Base-by-base conservation (phyloP, 2,329 filamentous ascomycete species). In the Fusarium piperis region DNA sequence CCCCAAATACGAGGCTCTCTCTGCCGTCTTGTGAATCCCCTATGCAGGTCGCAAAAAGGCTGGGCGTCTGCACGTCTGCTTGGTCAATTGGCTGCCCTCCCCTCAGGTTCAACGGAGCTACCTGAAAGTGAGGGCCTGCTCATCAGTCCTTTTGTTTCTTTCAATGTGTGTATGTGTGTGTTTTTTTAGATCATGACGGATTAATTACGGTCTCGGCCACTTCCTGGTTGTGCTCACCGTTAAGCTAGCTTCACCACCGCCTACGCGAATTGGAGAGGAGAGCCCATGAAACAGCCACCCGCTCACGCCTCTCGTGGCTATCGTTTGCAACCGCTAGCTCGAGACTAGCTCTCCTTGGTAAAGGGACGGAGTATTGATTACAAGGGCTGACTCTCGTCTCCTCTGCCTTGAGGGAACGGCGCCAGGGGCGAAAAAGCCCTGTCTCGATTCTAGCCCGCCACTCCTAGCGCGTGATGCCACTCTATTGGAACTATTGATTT, bases 171-270 rank as follows among this genome's bases (percentile, higher is more conserved):
- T 46, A 23, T 23, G 23, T 23, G 23, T 23, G 23, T 23, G 23
- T 23, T 70, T 72, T 72, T 72, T 73, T 73, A 72, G 70, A 73
- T 64, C 70, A 70, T 72, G 66, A 62, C 66, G 70, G 70, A 56
- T 73, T 70, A 73, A 72, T 73, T 73, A 73, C 70, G 56, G 66
- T 39, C 57, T 57, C n/a, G 32, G 55, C 62, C 62, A 62, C 52
- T 32, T 41, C 61, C 61, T 69, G 65, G 69, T 63, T 23, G 55
- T 59, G 55, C 53, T 72, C 66, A 73, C 70, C 66, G 70, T 72
- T 70, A 56, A 57, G 56, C 70, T 72, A 70, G 62, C 48, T 60
- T 53, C 3, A 20, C 44, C 26, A 30, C 39, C 51, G 61, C 7
- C 48, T 62, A 26, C 26, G 36, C 44, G 56, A 67, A 38, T 53